A percentile compares a stretch with the other conserved stretches of the same genome.
Evolutionary conservation across 139 green algal species (phyloP).

Genomic region (Volvox africanus): DNA sequence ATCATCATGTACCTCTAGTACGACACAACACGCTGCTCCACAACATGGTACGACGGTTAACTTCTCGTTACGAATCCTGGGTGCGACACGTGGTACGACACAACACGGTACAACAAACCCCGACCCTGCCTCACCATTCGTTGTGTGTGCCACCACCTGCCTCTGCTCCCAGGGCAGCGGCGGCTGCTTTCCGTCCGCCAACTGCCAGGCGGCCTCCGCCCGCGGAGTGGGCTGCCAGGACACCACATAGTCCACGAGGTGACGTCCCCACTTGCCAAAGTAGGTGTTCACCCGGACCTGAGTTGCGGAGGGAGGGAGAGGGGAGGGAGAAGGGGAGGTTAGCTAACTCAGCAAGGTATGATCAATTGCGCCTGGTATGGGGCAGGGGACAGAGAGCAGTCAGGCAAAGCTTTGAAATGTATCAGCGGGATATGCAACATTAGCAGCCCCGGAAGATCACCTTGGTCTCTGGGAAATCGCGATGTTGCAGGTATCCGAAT

Average conservation of each 20-base stretch:
- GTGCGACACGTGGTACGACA: too few relatives aligned
- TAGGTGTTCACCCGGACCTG: conserved; percentile 31
- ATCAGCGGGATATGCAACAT: too few relatives aligned
- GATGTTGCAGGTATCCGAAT: conserved; percentile 31
- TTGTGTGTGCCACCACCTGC: conserved; percentile 38
- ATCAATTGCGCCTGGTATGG: neutral
- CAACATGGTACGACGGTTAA: too few relatives aligned
- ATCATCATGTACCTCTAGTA: too few relatives aligned
- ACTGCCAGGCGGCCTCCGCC: neutral
- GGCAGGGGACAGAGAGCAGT: neutral
- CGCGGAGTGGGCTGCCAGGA: conserved; percentile 12
- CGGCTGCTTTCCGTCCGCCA: neutral
- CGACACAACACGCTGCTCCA: too few relatives aligned
- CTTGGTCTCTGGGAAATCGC: neutral
- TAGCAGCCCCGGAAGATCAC: neutral
- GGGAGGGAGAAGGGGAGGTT: neutral
- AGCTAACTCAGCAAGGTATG: neutral
- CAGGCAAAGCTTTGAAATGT: neutral
- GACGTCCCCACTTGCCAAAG: conserved; percentile 25
- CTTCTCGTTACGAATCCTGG: too few relatives aligned
- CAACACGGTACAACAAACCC: neutral
- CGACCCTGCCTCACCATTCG: neutral
- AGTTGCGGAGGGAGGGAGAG: neutral
- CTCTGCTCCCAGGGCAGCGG: conserved; percentile 29
- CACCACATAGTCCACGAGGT: conserved; percentile 32